phyloP scores from a whole-genome alignment of 1,284 basidiomycete species.

The Grifola frondosa region DNA sequence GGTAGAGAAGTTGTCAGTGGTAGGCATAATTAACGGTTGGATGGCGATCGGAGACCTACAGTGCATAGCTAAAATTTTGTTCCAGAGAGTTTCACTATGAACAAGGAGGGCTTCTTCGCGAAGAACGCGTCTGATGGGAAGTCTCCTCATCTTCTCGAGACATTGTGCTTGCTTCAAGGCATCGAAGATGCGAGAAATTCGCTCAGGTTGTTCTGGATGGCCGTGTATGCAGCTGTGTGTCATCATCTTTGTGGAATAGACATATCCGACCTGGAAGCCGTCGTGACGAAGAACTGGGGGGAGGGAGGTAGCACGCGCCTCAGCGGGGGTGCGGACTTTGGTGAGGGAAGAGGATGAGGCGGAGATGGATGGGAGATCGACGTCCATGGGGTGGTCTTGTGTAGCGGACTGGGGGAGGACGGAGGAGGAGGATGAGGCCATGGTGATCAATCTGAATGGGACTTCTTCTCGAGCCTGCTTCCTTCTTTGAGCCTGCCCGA shows the following conservation, averaged over 20 bases:
- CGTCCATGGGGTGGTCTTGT: too few species aligned
- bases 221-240: conserved; percentile 65
- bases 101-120: conserved; percentile 85
- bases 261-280: conserved; percentile 64
- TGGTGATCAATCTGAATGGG: too few species aligned
- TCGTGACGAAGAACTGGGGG: conserved; percentile 15
- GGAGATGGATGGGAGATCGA: too few species aligned
- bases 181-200: conserved; percentile 81
- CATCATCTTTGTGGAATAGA: conserved; percentile 89
- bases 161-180: conserved; percentile 63
- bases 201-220: conserved; percentile 88
- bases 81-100: conserved; percentile 89
- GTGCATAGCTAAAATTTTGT: conserved; percentile 80
- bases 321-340: too few species aligned
- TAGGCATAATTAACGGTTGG: not conserved
- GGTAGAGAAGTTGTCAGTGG: conserved; percentile 12
- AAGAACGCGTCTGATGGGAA: conserved; percentile 75
- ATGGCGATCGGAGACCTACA: conserved; percentile 46
- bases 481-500: too few species aligned
- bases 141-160: conserved; percentile 71
- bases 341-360: too few species aligned
- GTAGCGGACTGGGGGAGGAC: too few species aligned
- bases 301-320: conserved; percentile 19
- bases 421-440: too few species aligned
- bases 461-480: too few species aligned